Conservation (phyloP, 768 basidiomycete genomes). For the Podaxis pistillaris region DNA sequence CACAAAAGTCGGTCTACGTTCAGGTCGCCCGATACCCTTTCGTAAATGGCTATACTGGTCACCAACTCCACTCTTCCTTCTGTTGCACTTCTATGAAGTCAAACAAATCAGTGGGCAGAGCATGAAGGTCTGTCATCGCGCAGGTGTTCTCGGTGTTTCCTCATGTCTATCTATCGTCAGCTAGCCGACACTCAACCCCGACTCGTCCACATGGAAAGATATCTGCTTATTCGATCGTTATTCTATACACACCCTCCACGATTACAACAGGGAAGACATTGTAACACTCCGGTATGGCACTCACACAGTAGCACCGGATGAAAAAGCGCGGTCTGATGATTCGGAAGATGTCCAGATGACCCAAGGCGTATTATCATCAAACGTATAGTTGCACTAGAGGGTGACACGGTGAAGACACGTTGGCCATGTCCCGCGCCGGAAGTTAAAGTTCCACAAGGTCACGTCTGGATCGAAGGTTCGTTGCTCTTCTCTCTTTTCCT, state of each 20-base stretch:
- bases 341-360: conserved; percentile 57
- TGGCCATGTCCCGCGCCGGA: conserved; percentile 61
- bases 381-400: conserved; percentile 61
- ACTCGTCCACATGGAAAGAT: conserved; percentile 60
- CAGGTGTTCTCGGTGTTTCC: not conserved
- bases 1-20: not conserved
- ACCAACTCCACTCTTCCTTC: conserved; percentile 48
- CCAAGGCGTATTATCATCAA: conserved; percentile 57
- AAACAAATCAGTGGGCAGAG: conserved; percentile 60
- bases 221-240: conserved; percentile 61
- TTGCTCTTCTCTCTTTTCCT: not conserved
- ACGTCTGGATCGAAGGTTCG: conserved; percentile 76
- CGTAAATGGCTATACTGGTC: conserved; percentile 51
- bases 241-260: conserved; percentile 33
- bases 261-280: conserved; percentile 57
- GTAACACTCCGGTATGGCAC: conserved; percentile 55
- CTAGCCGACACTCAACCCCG: conserved; percentile 74
- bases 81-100: conserved; percentile 49
- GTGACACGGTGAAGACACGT: conserved; percentile 64
- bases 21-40: conserved; percentile 8
- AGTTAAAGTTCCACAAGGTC: conserved; percentile 56
- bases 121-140: conserved; percentile 61
- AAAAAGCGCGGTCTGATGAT: not conserved
- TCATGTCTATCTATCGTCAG: conserved; percentile 17
- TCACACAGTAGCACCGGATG: not conserved